Evolutionary conservation across 2,329 filamentous ascomycete species (phyloP), one percentile per base, ranked within the genome.

Genomic region (Thelonectria olida): DNA sequence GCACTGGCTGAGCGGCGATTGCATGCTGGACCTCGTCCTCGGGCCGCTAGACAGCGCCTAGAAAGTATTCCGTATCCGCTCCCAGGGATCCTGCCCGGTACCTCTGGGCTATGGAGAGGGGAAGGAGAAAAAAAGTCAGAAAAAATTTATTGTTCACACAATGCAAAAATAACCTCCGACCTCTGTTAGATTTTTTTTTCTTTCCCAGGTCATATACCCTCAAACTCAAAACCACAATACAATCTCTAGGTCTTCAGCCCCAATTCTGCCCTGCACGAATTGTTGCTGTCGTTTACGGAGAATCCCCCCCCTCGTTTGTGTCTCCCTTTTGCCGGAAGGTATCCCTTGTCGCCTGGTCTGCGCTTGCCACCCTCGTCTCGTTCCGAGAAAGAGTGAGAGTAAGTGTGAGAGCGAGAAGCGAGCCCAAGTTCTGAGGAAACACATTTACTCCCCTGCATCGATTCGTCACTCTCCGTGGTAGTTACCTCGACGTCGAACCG

Each of bases 71-170:
- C 58, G 49, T 55, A 58, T 61, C 59, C 67, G 62, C 59, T 62
- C 55, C 54, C 63, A 65, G 58, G 53, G 62, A 70, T 66, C 68
- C 61, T 51, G 58, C 54, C 59, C 66, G 63, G 63, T 62, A 60
- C 61, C 55, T 58, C 56, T 65, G 58, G 28, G 7, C n/a, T 34
- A 10, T 63, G 54, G 49, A 61, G 54, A 57, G 58, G 59, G 54
- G 69, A 70, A 64, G 63, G 65, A 65, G 67, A 68, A 65, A 64
- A 66, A 66, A 70, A 68, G 54, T 47, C 51, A 66, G 73, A 71
- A 75, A 79, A 78, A 78, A 77, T 78, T 79, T 78, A 76, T 77
- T 78, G 71, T 75, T 76, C 76, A 75, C 76, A 77, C 72, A 78
- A 77, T 70, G 73, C 70, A 74, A 76, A 75, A 74, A 75, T 72